Base-by-base conservation (phyloP, 2,329 filamentous ascomycete species). In the Hymenoscyphus fraxineus region DNA sequence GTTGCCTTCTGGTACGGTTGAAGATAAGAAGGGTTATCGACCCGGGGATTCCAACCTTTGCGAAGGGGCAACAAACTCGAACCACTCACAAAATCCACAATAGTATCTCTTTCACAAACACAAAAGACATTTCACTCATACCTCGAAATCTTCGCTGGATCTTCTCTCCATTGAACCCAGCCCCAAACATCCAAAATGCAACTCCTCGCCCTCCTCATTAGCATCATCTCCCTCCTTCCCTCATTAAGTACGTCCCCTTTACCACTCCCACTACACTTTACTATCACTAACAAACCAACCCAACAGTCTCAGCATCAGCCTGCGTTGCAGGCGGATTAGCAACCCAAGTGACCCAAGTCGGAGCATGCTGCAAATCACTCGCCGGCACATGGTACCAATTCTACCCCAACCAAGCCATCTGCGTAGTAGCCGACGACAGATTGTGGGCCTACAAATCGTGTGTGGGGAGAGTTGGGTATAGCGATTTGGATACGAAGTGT, bases 311-410 rank as follows among this genome's bases (percentile, higher is more conserved):
- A 27, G 51, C 57, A n/a, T 60, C 64, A 44, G 67, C 67, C 7
- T 70, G 69, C 60, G 68, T 72, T 56, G 69, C 67, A 27, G 69
- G 69, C 35, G 67, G 69, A 10, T 69, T 68, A 16, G 51, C 70
- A 7, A 56, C 22, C 27, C 64, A 68, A 64, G 66, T 71, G 7
- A 64, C 69, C 6, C 55, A 61, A 16, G 70, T 65, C 22, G 67
- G 64, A 31, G 51, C 44, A 27, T 71, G 69, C 65, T 70, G 70
- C 60, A 58, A 59, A 38, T 64, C 59, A n/a, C 35, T 63, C n/a
- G 38, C 39, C 5, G 67, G 70, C 10, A 71, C 68, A 1, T 70
- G 69, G 68, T 71, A 70, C 40, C 68, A 71, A 58, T 69, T 67
- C 66, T 69, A 71, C 60, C 19, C 65, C 38, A 61, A 62, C 47